phyloP scores from a whole-genome alignment of 768 basidiomycete genomes.

The Tylopilus sp. region DNA sequence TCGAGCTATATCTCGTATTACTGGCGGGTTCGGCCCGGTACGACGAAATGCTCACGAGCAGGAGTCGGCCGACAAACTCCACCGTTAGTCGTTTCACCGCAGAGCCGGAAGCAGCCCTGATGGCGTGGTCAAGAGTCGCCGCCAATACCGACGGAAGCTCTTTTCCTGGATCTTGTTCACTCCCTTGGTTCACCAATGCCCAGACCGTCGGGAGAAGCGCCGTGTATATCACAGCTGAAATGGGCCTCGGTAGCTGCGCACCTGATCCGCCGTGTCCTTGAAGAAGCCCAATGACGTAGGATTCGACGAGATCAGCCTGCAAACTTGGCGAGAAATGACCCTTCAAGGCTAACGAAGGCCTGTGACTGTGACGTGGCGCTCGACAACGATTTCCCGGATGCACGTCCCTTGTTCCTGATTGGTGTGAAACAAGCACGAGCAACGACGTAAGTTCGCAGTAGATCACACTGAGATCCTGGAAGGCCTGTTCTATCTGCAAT shows the following conservation, averaged over 20 bases:
- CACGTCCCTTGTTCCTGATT: conserved; percentile 6
- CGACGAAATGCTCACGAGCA: conserved; percentile 50
- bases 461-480: conserved; percentile 69
- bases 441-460: conserved; percentile 77
- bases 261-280: conserved; percentile 43
- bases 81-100: conserved; percentile 63
- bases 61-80: conserved; percentile 70
- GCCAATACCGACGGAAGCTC: conserved; percentile 34
- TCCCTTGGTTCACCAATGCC: conserved; percentile 59
- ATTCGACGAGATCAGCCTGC: conserved; percentile 51
- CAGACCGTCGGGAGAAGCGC: conserved; percentile 76
- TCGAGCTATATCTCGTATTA: conserved; percentile 47
- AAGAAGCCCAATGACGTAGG: conserved; percentile 60
- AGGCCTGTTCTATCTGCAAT: conserved; percentile 56
- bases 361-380: conserved; percentile 8
- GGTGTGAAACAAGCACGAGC: conserved; percentile 40
- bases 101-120: conserved; percentile 55
- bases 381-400: conserved; percentile 9
- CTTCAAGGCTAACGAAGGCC: conserved; percentile 19
- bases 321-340: conserved; percentile 24
- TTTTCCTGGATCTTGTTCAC: conserved; percentile 18
- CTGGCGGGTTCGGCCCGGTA: not conserved
- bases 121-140: conserved; percentile 65
- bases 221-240: conserved; percentile 57
- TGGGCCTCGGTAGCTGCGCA: conserved; percentile 45